A percentile compares a stretch with the other conserved stretches of the same genome.
These are phyloP conservation scores for Trichoderma afroharzianum DNA, from an alignment of 2,329 filamentous ascomycete genomes.

Conservation along the genomic window DNA sequence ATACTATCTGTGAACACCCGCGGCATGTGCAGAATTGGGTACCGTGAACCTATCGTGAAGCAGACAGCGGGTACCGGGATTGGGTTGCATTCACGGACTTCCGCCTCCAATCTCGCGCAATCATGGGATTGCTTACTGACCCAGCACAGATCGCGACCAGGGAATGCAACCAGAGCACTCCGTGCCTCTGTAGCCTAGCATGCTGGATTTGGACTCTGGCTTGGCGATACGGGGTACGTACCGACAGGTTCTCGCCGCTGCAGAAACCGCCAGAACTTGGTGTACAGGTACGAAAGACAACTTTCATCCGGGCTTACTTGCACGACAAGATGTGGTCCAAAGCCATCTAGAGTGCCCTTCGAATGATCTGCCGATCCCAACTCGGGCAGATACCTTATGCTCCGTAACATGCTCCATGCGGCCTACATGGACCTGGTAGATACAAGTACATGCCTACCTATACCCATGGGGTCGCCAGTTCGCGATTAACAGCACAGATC, in stretches of 20 bases:
- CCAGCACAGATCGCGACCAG: neutral
- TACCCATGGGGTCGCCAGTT: neutral
- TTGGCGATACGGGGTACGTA: neutral
- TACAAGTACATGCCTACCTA: neutral
- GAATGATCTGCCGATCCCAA: conserved; percentile 11
- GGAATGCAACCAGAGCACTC: neutral
- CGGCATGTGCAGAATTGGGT: neutral
- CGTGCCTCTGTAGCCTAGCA: neutral
- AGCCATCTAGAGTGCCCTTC: neutral
- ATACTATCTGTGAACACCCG: neutral
- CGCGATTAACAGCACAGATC: neutral
- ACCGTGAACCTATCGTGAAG: neutral
- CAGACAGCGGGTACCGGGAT: neutral
- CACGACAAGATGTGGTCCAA: neutral
- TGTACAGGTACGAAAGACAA: neutral
- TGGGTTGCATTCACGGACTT: neutral
- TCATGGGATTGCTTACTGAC: neutral
- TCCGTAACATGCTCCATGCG: conserved; percentile 1
- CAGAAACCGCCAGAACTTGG: neutral
- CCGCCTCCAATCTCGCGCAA: neutral
- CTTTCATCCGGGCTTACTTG: conserved; percentile 7
- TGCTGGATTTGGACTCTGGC: neutral
- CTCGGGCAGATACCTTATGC: neutral
- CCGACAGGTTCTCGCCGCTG: neutral
- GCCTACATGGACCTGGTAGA: neutral